phyloP scores from a whole-genome alignment of 2,329 filamentous ascomycete species.

The Aspergillus ibericus region DNA sequence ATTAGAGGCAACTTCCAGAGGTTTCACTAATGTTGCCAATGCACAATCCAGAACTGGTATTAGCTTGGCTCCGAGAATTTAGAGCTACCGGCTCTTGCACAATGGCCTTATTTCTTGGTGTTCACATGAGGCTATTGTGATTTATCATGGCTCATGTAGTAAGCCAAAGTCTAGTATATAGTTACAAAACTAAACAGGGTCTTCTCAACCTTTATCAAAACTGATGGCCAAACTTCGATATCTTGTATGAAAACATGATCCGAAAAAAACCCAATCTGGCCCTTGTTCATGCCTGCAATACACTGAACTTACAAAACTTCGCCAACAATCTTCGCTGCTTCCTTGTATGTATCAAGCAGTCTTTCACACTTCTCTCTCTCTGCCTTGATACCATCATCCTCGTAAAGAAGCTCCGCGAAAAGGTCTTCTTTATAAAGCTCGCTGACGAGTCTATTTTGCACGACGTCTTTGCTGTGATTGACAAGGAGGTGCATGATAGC shows the following conservation, averaged over 20 bases:
- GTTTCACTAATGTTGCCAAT: no score
- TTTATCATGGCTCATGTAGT: background rate
- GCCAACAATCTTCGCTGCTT: constrained; percentile 96
- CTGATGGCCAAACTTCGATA: background rate
- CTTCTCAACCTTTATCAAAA: background rate
- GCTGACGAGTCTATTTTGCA: constrained; percentile 94
- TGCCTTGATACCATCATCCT: constrained; percentile 95
- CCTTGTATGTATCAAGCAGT: constrained; percentile 89
- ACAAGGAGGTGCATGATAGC: constrained; percentile 98
- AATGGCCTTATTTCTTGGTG: background rate
- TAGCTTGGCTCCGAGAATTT: no score
- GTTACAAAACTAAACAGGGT: background rate
- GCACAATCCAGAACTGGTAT: no score
- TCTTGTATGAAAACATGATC: background rate
- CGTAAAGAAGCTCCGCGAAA: constrained; percentile 91
- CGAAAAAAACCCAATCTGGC: background rate
- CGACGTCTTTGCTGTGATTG: constrained; percentile 96
- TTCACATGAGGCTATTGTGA: background rate
- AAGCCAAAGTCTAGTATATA: constrained; percentile 7
- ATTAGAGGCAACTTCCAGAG: no score
- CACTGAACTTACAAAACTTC: constrained; percentile 70
- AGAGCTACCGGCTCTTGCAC: no score
- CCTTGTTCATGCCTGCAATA: background rate
- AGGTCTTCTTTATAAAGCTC: constrained; percentile 90
- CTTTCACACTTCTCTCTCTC: constrained; percentile 99